Base-by-base conservation (phyloP, 2,329 filamentous ascomycete species). In the Claviceps sp. region DNA sequence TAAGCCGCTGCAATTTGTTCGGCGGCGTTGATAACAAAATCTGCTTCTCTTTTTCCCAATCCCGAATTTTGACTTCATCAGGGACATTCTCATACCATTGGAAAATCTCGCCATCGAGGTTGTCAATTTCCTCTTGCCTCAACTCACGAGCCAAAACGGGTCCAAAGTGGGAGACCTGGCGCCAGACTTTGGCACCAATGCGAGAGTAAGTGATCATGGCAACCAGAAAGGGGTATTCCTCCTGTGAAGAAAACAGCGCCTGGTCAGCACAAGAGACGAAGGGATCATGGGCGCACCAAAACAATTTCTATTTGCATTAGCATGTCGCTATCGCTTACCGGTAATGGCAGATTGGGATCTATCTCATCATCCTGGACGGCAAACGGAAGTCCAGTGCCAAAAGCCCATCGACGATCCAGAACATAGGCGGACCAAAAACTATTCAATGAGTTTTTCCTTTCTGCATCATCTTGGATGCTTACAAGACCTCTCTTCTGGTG, bases 351-450 rank as follows among this genome's bases (percentile, higher is more conserved):
- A 50, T 78, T 77, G 0, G 84, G 80, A 61, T 95, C 89, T 55
- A 95, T 87, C 62, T 95, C 89, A 16, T 86, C 79, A 61, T 95
- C 89, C 57, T 91, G 85, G 39, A 95, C 73, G 2, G 87, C 84
- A 68, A 89, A 95, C 0, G 89, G 89, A 65, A 95, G 76, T 0
- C 89, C 89, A 0, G 87, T 90, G n/a, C 85, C 87, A 59, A 95
- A 88, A 56, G 85, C 89, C 89, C 89, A 95, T 49, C 89, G 77
- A 41, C 89, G 76, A 64, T 95, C 90, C 41, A 95, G 73, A 4
- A 89, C 83, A 62, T 93, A 95, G 17, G 89, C 82, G 1, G 85
- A 82, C 90, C 88, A 96, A 65, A 94, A 95, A 14, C 87, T 79
- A 48, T 84, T 80, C 30, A 87, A 75, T 0, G 85, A 82, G 49